Conservation (phyloP, 805 yeast genomes). For the Danielia reshetovae region DNA sequence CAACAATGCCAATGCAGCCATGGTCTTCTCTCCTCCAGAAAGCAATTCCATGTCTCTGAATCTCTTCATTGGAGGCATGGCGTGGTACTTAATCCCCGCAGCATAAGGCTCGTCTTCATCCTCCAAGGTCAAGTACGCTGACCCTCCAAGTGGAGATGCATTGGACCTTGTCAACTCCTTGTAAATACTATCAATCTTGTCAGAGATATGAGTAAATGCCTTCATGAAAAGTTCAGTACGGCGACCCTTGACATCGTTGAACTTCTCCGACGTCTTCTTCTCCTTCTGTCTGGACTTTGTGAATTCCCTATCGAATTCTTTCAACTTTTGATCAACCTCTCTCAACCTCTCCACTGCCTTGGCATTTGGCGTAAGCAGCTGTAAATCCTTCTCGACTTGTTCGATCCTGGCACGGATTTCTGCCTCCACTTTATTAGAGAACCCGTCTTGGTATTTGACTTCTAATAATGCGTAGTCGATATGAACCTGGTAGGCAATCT, state of each 20-base stretch:
- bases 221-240: conserved; percentile 63
- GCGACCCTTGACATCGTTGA: conserved; percentile 53
- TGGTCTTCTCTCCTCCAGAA: conserved; percentile 95
- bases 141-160: conserved; percentile 80
- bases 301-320: conserved; percentile 62
- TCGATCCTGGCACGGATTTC: conserved; percentile 33
- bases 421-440: conserved; percentile 36
- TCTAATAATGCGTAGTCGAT: conserved; percentile 52
- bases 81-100: conserved; percentile 83
- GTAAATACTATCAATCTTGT: conserved; percentile 69
- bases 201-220: conserved; percentile 75
- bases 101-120: conserved; percentile 87
- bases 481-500: conserved; percentile 44
- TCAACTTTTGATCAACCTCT: conserved; percentile 60
- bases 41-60: conserved; percentile 88
- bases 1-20: conserved; percentile 89
- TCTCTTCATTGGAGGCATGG: conserved; percentile 94
- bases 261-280: conserved; percentile 47
- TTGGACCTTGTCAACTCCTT: conserved; percentile 77
- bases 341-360: conserved; percentile 74
- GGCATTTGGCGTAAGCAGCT: conserved; percentile 67
- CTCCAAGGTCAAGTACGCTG: conserved; percentile 84
- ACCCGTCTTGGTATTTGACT: conserved; percentile 38
- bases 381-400: conserved; percentile 35
- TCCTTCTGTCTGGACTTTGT: conserved; percentile 59